Evolutionary conservation across 257 asterid species (phyloP).

Genomic region (Plantago elongata): DNA sequence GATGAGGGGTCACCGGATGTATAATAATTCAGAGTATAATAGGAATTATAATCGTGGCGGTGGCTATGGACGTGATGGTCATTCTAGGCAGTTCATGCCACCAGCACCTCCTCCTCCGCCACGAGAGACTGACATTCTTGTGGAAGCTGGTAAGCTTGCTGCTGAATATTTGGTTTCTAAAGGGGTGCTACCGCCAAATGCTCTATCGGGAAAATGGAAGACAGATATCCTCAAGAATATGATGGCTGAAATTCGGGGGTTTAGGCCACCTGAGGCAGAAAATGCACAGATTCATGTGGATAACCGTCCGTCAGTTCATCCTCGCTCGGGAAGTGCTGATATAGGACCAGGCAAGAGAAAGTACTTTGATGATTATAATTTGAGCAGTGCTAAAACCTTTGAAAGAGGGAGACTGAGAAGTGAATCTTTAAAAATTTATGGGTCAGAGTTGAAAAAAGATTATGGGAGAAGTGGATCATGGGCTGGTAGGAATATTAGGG

Average conservation of each 20-base stretch:
- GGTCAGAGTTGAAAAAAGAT: conserved; percentile 49
- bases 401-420: conserved; percentile 57
- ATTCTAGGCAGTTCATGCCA: conserved; percentile 40
- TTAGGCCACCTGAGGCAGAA: conserved; percentile 45
- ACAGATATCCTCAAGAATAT: conserved; percentile 47
- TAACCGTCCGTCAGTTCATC: conserved; percentile 51
- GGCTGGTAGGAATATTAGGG: conserved; percentile 47
- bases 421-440: conserved; percentile 49
- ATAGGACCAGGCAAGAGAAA: conserved; percentile 51
- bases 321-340: conserved; percentile 59
- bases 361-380: conserved; percentile 49
- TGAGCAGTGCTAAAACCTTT: conserved; percentile 39
- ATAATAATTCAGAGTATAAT: conserved; percentile 49
- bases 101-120: conserved; percentile 39
- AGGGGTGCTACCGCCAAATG: conserved; percentile 73
- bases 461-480: conserved; percentile 51
- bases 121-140: conserved; percentile 49
- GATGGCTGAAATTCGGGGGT: conserved; percentile 29
- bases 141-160: conserved; percentile 96
- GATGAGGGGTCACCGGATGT: conserved; percentile 57
- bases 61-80: conserved; percentile 76
- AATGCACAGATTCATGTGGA: conserved; percentile 29
- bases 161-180: conserved; percentile 82
- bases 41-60: conserved; percentile 61
- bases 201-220: conserved; percentile 73